Evolutionary conservation across 2,329 filamentous ascomycete species (phyloP).

Genomic region (Botrytis byssoidea): DNA sequence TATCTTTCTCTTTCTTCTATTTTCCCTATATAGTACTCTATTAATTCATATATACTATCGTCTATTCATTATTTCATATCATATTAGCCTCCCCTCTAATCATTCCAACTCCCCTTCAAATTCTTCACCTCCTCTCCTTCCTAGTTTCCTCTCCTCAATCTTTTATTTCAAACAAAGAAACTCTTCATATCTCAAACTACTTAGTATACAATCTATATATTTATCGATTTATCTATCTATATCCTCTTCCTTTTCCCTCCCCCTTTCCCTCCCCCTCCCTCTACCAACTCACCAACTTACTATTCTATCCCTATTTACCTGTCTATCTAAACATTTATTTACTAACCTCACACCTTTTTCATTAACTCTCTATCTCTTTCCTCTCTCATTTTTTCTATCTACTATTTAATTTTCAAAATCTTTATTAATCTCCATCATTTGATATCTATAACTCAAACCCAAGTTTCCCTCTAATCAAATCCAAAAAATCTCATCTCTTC

Average conservation of each 20-base stretch:
- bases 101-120: not conserved
- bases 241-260: too few species aligned
- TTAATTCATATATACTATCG: not conserved
- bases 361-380: not conserved
- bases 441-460: too few species aligned
- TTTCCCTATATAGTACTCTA: not conserved
- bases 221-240: too few species aligned
- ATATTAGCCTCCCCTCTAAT: too few species aligned
- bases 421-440: too few species aligned
- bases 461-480: too few species aligned
- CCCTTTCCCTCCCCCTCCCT: too few species aligned
- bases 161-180: accelerated
- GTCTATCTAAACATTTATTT: not conserved
- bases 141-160: accelerated
- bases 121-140: not conserved
- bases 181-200: not conserved
- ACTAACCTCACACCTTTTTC: not conserved
- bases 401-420: too few species aligned
- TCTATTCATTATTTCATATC: not conserved
- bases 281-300: too few species aligned
- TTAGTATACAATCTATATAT: not conserved
- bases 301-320: not conserved
- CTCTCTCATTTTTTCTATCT: not conserved
- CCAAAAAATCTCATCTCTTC: too few species aligned
- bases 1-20: not conserved